Evolutionary conservation across 805 yeast genomes (phyloP), one percentile per base, ranked within the genome.

Genomic region (Yamadazyma ubonensis): DNA sequence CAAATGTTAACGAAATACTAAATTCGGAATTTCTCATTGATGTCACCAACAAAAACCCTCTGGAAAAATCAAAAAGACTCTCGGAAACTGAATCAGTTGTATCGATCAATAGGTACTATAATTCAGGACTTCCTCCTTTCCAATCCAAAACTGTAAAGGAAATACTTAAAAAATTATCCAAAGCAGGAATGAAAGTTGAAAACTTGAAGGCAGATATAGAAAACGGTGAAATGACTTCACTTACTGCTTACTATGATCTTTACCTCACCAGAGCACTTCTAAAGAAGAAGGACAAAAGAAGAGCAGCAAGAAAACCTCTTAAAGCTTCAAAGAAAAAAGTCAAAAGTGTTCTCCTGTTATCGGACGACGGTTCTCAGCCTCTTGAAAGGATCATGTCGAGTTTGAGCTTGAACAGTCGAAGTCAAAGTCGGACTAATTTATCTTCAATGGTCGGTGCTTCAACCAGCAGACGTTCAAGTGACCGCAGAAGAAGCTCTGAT

Each of bases 201-300:
- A 59, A 71, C 1, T 62, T 89, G 22, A 78, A 77, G 48, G 65
- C 73, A 6, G 75, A 84, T 20, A 79, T 88, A 3, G 52, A 63
- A 20, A 70, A 73, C 41, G 72, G 75, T 33, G 78, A 81, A 41
- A 77, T 86, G 60, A 93, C 86, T 58, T 68, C 87, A 0, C 63
- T 85, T 11, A 78, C 85, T 10, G 96, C 91, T 0, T 70, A 82
- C 42, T 88, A 90, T 83, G 81, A 81, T 33, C 64, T 87, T 14
- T 59, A 80, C 12, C 59, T 83, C 20, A 87, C 84, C 16, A 63
- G 66, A 34, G 81, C 77, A 48, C 63, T 59, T 36, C 43, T 53
- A 9, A 58, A 58, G 36, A 67, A 67, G 50, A 63, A 59, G 43
- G 48, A 48, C 36, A 57, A 61, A 36, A 67, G 55, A 35, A 53